Base-by-base conservation (phyloP, 2,329 filamentous ascomycete genomes). In the Ilyonectria mors-panacis region DNA sequence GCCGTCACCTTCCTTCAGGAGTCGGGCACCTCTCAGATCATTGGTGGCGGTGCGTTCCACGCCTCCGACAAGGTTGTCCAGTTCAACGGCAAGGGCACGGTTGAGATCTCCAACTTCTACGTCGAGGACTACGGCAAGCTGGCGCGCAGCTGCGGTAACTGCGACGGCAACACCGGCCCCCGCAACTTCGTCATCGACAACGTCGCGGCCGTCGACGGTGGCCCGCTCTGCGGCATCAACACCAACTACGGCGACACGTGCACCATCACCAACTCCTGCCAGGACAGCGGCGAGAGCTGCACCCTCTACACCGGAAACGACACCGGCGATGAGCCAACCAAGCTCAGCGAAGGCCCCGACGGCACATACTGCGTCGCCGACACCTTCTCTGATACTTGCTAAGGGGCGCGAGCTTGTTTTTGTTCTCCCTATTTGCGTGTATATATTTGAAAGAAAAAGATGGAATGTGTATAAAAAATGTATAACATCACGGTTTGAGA, bases 111-210 rank as follows among this genome's bases (percentile, higher is more conserved):
- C 30, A 65, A 82, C 69, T 87, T 75, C 45, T 73, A 74, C 51
- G 73, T 70, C 4, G 57, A 73, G 23, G 70, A 75, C 61, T 75
- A 75, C 48, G 85, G 85, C 56, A 87, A 87, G 71, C 76, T 87
- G 15, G 84, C 83, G 64, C 83, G 85, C 60, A 82, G 79, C 66
- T 88, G 85, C 73, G 85, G 85, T 33, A 86, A 73, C 61, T 75
- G 73, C 63, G 55, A 65, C 35, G 56, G 55, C 42, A 75, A 75
- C 28, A 64, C 62, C 2, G 68, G 71, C 0, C 71, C 71, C 12
- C 73, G 69, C 47, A 73, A 75, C 37, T 10, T 75, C 2, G 28
- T 75, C 39, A 69, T 75, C 35, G 56, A 69, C 53, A 61, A 65
- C 63, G 70, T 70, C n/a, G 64, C 69, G 37, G 73, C 73, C 4